Evolutionary conservation across 345 rosid species (phyloP).

Genomic region (Cardamine resedifolia): DNA sequence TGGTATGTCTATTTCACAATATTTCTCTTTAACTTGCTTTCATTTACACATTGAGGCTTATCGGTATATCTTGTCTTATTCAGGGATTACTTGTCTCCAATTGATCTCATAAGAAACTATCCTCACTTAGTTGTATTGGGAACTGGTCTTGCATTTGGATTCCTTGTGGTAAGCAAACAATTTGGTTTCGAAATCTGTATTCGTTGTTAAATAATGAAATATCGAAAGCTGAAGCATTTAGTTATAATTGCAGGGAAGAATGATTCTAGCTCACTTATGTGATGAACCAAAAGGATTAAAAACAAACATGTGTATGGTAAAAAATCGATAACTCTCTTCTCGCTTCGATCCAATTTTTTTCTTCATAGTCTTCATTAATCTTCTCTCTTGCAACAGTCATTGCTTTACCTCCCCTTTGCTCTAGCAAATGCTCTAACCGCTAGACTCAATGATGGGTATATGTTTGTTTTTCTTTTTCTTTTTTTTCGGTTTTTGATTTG

Average conservation of each 20-base stretch:
- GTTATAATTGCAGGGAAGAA: slow-evolving; percentile 70
- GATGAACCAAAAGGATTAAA: slow-evolving; percentile 98
- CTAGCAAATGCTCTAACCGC: slow-evolving; percentile 92
- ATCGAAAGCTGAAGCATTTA: slow-evolving; percentile 9
- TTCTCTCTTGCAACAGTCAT: slow-evolving; percentile 52
- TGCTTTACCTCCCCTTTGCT: slow-evolving; percentile 89
- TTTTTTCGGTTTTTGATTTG: neutral
- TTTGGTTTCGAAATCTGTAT: neutral
- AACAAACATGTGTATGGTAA: slow-evolving; percentile 99
- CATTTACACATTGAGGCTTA: neutral
- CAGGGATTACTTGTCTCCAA: slow-evolving; percentile 58
- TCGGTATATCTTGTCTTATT: neutral
- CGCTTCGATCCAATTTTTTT: neutral
- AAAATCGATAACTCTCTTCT: neutral
- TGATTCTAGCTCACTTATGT: slow-evolving; percentile 97
- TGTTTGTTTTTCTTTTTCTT: neutral
- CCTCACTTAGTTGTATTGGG: slow-evolving; percentile 88
- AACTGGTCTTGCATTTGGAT: slow-evolving; percentile 99
- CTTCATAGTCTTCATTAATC: neutral
- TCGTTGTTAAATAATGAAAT: neutral
- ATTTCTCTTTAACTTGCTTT: neutral
- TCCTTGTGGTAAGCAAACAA: slow-evolving; percentile 86
- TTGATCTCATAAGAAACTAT: slow-evolving; percentile 70
- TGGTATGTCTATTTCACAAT: neutral
- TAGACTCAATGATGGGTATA: slow-evolving; percentile 86